Evolutionary conservation across 305 asterid species (phyloP), one percentile per base, ranked within the genome.

Genomic region (Fraxinus sp.): DNA sequence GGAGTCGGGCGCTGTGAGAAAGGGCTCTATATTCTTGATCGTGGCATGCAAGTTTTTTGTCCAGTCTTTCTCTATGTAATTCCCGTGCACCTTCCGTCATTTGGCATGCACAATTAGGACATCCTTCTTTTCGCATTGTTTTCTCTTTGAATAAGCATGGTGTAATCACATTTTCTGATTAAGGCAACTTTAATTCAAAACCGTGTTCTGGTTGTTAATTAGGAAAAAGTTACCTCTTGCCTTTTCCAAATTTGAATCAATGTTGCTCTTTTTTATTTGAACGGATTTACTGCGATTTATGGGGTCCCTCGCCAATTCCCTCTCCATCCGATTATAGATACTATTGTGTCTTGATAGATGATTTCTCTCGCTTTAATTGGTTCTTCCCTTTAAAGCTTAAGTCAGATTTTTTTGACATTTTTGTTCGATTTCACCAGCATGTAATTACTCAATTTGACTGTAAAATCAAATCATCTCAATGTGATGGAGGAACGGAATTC

Each of bases 41-140:
- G 22, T 22, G 11, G 16, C 66, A 49, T 57, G 24, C 46, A 49
- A 24, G 11, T 13, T 57, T 78, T 78, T 33, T 2, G 41, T 24
- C 80, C 22, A 28, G 3, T 36, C 41, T 36, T 36, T 36, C 80
- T 55, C 9, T 14, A 28, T 37, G 13, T 37, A 37, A 35, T 36
- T 37, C 16, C 1, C 57, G 24, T n/a, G 79, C 41, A 7, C 5
- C 79, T 1, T 35, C 55, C 18, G 8, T n/a, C 3, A 20, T 76
- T 41, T 78, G 80, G 74, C 80, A 78, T 52, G 52, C 80, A 8
- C 80, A 73, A 3, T 32, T 78, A 4, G 73, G 73, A 18, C 80
- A 78, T 10, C 73, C 80, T 11, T 44, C 77, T 16, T 9, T 26
- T 28, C 46, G 26, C 26, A 33, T 72, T 72, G 22, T 72, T 33